These are phyloP conservation scores for Chlamydomonas reinhardtii DNA, from an alignment of 163 green algal genomes.

Conservation along the genomic window DNA sequence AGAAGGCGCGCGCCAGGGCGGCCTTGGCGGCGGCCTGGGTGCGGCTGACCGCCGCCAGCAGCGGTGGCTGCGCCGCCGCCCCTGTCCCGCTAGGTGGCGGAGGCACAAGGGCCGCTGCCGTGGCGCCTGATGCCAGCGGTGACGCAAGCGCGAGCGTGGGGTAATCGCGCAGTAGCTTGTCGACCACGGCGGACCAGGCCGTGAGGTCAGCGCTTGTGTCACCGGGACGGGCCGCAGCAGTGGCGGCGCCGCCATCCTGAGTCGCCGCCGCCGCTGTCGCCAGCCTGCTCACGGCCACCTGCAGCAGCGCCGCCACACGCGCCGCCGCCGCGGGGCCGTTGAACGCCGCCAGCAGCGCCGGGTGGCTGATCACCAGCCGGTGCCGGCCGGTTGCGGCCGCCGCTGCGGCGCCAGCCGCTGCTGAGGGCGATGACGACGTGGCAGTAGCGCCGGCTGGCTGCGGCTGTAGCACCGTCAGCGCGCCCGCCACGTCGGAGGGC, in stretches of 20 bases:
- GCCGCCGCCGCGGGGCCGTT: constrained; percentile 22
- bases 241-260: not conserved
- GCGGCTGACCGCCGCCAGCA: constrained; percentile 8
- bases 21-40: constrained; percentile 7
- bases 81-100: not conserved
- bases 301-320: constrained; percentile 4
- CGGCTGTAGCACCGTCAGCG: not conserved
- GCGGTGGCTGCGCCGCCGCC: not conserved
- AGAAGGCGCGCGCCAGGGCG: constrained; percentile 25
- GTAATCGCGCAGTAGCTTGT: constrained; percentile 1
- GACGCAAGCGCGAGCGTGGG: not conserved
- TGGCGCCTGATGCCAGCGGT: no score
- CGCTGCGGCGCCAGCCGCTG: not conserved
- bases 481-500: constrained; percentile 19
- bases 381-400: not conserved
- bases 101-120: not conserved
- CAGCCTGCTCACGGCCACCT: not conserved
- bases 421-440: not conserved
- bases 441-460: not conserved
- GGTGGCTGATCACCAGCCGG: constrained; percentile 32
- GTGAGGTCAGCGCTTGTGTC: not conserved
- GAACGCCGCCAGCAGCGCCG: constrained; percentile 30
- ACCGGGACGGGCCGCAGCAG: not conserved
- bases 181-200: not conserved
- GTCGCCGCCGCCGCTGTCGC: not conserved